phyloP scores from a whole-genome alignment of 305 asterid genomes.

The Fraxinus dipetala region DNA sequence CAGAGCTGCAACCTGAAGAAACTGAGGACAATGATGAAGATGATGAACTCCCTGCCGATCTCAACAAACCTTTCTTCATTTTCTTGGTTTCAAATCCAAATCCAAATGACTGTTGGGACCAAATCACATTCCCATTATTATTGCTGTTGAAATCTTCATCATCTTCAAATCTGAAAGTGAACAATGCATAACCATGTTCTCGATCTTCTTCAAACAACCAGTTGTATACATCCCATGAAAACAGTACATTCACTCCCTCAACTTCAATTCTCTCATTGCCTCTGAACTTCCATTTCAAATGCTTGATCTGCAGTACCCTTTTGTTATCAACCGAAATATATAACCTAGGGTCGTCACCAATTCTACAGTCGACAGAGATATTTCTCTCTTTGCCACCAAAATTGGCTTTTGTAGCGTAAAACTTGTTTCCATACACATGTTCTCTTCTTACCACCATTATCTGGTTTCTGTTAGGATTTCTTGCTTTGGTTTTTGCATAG shows the following conservation, averaged over 20 bases:
- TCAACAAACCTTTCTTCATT: slow-evolving; percentile 42
- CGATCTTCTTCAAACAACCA: slow-evolving; percentile 41
- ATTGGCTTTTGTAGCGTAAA: slow-evolving; percentile 43
- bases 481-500: slow-evolving; percentile 16
- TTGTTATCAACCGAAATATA: slow-evolving; percentile 35
- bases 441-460: slow-evolving; percentile 42
- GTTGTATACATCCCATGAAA: slow-evolving; percentile 64
- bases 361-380: slow-evolving; percentile 42
- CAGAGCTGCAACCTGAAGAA: slow-evolving; percentile 52
- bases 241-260: slow-evolving; percentile 38
- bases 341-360: slow-evolving; percentile 38
- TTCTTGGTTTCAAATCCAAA: slow-evolving; percentile 48
- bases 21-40: slow-evolving; percentile 55
- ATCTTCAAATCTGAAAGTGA: slow-evolving; percentile 43
- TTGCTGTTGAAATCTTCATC: slow-evolving; percentile 16
- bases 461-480: slow-evolving; percentile 12
- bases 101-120: slow-evolving; percentile 37
- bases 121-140: slow-evolving; percentile 16
- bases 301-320: slow-evolving; percentile 44
- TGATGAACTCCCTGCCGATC: slow-evolving; percentile 47
- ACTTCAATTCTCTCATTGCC: slow-evolving; percentile 55
- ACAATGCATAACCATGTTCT: slow-evolving; percentile 50
- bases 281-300: slow-evolving; percentile 61
- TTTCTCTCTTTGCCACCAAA: slow-evolving; percentile 38
- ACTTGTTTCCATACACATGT: slow-evolving; percentile 43